These are phyloP conservation scores for Fusarium austroafricanum DNA, from an alignment of 2,329 filamentous ascomycete genomes.

Conservation along the genomic window DNA sequence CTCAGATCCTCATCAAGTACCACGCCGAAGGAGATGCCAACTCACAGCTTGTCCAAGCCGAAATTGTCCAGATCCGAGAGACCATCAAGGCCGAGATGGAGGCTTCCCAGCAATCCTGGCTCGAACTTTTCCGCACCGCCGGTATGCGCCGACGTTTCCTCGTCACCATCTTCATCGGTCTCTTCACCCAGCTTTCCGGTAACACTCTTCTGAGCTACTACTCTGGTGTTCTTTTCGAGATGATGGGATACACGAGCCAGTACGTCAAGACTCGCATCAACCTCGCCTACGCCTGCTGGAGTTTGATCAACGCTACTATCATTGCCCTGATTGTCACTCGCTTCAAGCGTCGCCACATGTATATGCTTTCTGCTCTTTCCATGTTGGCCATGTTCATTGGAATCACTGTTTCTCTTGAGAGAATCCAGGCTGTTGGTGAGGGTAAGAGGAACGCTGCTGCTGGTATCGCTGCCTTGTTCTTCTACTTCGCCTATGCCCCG, in stretches of 20 bases:
- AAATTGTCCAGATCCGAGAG: conserved; percentile 69
- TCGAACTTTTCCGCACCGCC: conserved; percentile 60
- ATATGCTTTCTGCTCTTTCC: conserved; percentile 60
- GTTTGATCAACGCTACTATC: conserved; percentile 55
- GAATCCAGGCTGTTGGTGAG: conserved; percentile 51
- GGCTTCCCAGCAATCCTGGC: conserved; percentile 61
- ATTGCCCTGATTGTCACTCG: conserved; percentile 57
- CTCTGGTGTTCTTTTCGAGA: conserved; percentile 52
- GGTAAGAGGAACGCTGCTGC: conserved; percentile 16
- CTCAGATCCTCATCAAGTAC: conserved; percentile 53
- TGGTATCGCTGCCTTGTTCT: conserved; percentile 31
- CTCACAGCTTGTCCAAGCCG: conserved; percentile 66
- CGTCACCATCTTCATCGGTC: conserved; percentile 61
- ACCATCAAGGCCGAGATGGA: conserved; percentile 68
- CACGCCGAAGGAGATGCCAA: conserved; percentile 64
- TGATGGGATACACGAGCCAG: conserved; percentile 57
- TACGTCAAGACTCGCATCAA: conserved; percentile 60
- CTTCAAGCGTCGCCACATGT: conserved; percentile 64
- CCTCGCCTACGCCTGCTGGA: conserved; percentile 59
- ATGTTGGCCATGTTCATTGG: conserved; percentile 64
- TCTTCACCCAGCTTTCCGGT: conserved; percentile 65
- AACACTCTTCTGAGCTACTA: conserved; percentile 55
- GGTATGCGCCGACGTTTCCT: conserved; percentile 63
- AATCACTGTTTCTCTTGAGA: conserved; percentile 63
- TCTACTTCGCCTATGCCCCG: conserved; percentile 32